These are phyloP conservation scores for Aspergillus sp. DNA, from an alignment of 2,329 filamentous ascomycete species.

Conservation along the genomic window DNA sequence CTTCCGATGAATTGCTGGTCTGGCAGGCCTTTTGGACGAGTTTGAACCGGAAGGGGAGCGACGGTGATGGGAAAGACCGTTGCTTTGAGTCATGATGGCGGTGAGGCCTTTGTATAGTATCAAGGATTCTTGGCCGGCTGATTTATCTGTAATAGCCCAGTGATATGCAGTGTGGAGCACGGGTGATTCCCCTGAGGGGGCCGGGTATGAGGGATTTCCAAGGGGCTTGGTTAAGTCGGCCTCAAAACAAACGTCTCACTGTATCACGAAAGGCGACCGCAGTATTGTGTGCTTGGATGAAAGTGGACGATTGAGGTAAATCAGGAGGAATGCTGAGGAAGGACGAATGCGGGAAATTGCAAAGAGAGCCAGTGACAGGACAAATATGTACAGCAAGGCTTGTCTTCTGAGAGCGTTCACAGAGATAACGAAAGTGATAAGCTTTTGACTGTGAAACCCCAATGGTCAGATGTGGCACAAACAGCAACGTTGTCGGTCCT, in stretches of 20 bases:
- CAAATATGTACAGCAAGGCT: conserved; percentile 16
- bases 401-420: conserved; percentile 10
- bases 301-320: background rate
- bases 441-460: conserved; percentile 19
- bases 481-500: conserved; percentile 8
- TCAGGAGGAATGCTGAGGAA: conserved; percentile 15
- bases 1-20: conserved; percentile 35
- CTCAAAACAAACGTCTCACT: conserved; percentile 15
- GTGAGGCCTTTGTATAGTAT: conserved; percentile 30
- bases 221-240: conserved; percentile 14
- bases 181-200: conserved; percentile 23
- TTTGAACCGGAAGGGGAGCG: conserved; percentile 33
- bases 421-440: conserved; percentile 20
- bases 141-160: conserved; percentile 16
- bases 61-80: conserved; percentile 26
- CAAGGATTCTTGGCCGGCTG: conserved; percentile 12
- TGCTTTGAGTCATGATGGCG: conserved; percentile 40
- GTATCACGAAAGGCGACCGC: conserved; percentile 9
- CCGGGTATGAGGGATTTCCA: conserved; percentile 31
- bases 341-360: conserved; percentile 16
- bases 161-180: conserved; percentile 27
- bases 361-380: conserved; percentile 14
- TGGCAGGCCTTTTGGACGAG: conserved; percentile 32
- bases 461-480: conserved; percentile 13
- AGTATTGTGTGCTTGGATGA: conserved; percentile 9